Conservation (phyloP, 805 yeast genomes). For the Candida nemodendra region DNA sequence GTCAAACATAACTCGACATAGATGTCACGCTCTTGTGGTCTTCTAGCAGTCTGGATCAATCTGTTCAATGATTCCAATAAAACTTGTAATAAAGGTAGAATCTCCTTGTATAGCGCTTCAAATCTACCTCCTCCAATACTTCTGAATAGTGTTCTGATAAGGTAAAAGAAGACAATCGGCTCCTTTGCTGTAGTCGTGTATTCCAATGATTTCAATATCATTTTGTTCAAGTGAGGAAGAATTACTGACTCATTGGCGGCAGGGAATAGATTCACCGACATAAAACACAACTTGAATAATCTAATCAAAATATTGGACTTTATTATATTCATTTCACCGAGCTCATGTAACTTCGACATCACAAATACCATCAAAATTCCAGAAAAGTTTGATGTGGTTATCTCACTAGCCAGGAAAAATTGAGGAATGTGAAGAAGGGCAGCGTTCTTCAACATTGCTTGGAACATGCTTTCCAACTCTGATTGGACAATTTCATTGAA, state of each 20-base stretch:
- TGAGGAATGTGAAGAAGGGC: slow-evolving; percentile 90
- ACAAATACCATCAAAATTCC: slow-evolving; percentile 79
- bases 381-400: slow-evolving; percentile 90
- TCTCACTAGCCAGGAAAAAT: slow-evolving; percentile 88
- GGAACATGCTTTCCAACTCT: slow-evolving; percentile 75
- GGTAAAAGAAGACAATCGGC: slow-evolving; percentile 84
- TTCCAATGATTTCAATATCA: slow-evolving; percentile 77
- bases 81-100: slow-evolving; percentile 86
- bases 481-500: slow-evolving; percentile 87
- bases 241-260: slow-evolving; percentile 82
- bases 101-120: slow-evolving; percentile 88
- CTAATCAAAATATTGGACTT: slow-evolving; percentile 80
- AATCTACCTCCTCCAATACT: slow-evolving; percentile 97
- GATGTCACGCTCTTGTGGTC: slow-evolving; percentile 88
- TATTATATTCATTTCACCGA: slow-evolving; percentile 78
- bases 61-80: slow-evolving; percentile 82
- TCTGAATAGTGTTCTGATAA: slow-evolving; percentile 85
- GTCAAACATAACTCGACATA: slow-evolving; percentile 94
- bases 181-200: slow-evolving; percentile 83
- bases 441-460: slow-evolving; percentile 76
- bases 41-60: slow-evolving; percentile 75
- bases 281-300: slow-evolving; percentile 86
- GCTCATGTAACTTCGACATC: slow-evolving; percentile 64
- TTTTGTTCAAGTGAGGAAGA: slow-evolving; percentile 80
- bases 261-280: slow-evolving; percentile 94